Evolutionary conservation across 108 stramenopile species (phyloP).

Genomic region (Parmales sp.): DNA sequence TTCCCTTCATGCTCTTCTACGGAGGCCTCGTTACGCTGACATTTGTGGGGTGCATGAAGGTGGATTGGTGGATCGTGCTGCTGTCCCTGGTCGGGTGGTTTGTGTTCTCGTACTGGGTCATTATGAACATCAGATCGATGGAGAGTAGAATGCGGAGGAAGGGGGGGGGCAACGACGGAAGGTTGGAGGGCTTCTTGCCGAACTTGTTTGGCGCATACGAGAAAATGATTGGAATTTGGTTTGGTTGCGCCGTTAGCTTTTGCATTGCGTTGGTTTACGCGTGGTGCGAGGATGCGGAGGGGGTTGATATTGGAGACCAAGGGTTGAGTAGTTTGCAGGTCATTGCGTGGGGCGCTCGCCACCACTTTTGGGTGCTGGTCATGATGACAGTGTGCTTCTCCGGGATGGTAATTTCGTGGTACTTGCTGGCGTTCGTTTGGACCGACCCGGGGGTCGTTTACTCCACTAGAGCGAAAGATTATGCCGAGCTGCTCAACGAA

Average conservation of each 20-base stretch:
- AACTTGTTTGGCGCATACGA: background rate
- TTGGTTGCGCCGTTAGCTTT: background rate
- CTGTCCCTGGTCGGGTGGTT: background rate
- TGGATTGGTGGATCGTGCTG: background rate
- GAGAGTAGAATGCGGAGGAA: background rate
- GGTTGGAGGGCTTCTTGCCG: background rate
- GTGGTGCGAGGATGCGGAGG: background rate
- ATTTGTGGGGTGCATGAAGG: background rate
- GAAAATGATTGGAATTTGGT: background rate
- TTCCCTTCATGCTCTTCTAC: background rate
- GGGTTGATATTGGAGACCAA: background rate
- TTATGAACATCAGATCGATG: background rate
- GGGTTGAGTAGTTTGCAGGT: background rate
- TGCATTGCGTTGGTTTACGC: background rate
- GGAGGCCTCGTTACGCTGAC: background rate
- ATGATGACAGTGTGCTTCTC: background rate
- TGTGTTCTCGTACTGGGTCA: background rate
- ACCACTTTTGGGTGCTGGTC: background rate
- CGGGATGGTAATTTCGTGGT: background rate
- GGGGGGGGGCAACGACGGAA: background rate
- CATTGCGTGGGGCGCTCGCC: background rate
- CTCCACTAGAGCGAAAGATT: background rate
- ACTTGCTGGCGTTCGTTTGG: background rate
- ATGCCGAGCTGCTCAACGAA: background rate
- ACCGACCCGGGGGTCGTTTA: slow-evolving; percentile 4